Percentiles rank a stretch among this genome's conserved stretches.
phyloP scores from a whole-genome alignment of 78 protist species.

The Dictyostelium intermedium region DNA sequence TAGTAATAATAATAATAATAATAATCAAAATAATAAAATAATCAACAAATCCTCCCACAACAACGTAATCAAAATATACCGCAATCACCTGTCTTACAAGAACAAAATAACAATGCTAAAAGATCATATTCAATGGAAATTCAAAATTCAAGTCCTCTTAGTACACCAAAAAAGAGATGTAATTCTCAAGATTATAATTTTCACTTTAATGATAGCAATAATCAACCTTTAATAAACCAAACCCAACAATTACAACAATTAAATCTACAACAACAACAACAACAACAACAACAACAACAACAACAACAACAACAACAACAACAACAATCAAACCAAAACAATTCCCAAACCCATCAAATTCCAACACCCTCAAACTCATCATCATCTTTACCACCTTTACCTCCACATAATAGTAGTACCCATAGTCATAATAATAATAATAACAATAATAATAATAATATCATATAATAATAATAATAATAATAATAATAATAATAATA shows the following conservation, averaged over 20 bases:
- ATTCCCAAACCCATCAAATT: neutral
- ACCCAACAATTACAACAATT: no score
- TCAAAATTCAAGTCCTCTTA: neutral
- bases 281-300: no score
- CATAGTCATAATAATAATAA: neutral
- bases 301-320: no score
- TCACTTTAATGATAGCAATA: neutral
- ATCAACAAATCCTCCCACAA: neutral
- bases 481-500: neutral
- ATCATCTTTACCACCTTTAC: neutral
- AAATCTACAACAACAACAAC: no score
- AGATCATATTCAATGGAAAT: constrained; percentile 57
- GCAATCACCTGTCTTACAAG: neutral
- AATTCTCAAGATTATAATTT: constrained; percentile 29
- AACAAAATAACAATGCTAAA: neutral
- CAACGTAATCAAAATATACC: neutral
- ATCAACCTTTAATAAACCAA: neutral
- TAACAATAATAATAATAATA: no score
- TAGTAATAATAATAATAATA: no score
- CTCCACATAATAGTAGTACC: neutral
- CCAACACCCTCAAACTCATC: neutral
- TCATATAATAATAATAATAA: neutral
- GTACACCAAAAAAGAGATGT: constrained; percentile 57
- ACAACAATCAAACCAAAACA: neutral
- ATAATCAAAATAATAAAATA: no score